Evolutionary conservation across 352 stramenopile genomes (phyloP).

Genomic region (Phytophthora macrochlamydospora): DNA sequence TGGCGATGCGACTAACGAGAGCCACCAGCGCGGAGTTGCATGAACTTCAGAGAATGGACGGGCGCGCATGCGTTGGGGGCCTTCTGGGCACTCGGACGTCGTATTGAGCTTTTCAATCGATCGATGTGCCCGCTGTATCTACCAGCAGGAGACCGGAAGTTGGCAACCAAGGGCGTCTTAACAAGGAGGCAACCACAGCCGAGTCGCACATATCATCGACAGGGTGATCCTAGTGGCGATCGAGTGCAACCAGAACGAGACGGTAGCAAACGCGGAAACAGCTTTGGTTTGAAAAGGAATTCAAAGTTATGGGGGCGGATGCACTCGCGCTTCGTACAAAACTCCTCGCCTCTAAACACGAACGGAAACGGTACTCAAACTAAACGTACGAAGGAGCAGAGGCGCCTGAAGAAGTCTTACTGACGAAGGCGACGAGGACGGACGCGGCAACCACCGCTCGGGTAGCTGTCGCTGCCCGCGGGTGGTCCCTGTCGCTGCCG

Average conservation of each 20-base stretch:
- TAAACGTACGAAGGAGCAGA: slow-evolving; percentile 1
- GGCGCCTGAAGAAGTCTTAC: not conserved
- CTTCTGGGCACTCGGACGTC: not conserved
- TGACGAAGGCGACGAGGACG: slow-evolving; percentile 22
- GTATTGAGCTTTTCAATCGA: slow-evolving; percentile 1
- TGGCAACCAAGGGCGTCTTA: no score
- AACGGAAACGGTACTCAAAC: slow-evolving; percentile 1
- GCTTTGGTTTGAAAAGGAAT: not conserved
- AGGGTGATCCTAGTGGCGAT: not conserved
- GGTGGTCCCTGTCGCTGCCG: slow-evolving; percentile 9
- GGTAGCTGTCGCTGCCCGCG: not conserved
- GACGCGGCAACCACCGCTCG: slow-evolving; percentile 18
- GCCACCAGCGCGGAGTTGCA: slow-evolving; percentile 4
- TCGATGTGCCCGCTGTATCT: slow-evolving; percentile 10
- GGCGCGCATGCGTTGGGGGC: not conserved
- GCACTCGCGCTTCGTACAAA: not conserved
- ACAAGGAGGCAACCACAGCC: no score
- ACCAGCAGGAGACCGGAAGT: slow-evolving; percentile 1
- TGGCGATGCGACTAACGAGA: not conserved
- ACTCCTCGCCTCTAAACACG: slow-evolving; percentile 9
- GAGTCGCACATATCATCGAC: not conserved
- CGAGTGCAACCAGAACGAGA: no score
- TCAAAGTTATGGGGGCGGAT: slow-evolving; percentile 5
- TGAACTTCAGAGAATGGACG: slow-evolving; percentile 10
- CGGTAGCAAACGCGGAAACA: no score